These are phyloP conservation scores for Alternaria viburni DNA, from an alignment of 2,329 filamentous ascomycete species.

Conservation along the genomic window DNA sequence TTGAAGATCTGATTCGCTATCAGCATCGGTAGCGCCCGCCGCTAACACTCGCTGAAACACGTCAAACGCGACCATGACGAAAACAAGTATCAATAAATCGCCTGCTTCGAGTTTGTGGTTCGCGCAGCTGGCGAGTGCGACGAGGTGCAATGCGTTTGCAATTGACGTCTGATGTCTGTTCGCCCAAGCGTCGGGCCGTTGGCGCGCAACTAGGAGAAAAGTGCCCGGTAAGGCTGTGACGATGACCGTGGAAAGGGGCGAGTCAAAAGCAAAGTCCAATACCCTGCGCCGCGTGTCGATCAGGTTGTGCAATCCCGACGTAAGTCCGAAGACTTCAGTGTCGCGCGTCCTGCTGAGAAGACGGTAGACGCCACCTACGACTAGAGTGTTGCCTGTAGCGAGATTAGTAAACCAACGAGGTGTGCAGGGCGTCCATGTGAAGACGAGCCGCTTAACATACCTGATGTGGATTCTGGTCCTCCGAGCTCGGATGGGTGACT, in stretches of 20 bases:
- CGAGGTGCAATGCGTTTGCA: conserved; percentile 27
- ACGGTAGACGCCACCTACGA: conserved; percentile 14
- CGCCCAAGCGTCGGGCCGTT: conserved; percentile 27
- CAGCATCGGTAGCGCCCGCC: conserved; percentile 14
- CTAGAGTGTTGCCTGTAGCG: conserved; percentile 19
- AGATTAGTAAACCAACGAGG: conserved; percentile 7
- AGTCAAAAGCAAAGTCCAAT: conserved; percentile 23
- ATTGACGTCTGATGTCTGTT: conserved; percentile 27
- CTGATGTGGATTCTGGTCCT: conserved; percentile 7
- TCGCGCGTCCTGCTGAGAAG: conserved; percentile 19
- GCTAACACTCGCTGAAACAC: conserved; percentile 29
- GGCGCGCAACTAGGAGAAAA: conserved; percentile 21
- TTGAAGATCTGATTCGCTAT: conserved; percentile 22
- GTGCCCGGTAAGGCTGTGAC: conserved; percentile 26
- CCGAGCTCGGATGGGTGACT: conserved; percentile 7
- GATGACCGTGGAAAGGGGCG: conserved; percentile 26
- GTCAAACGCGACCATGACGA: conserved; percentile 44
- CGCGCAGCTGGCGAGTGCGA: conserved; percentile 31
- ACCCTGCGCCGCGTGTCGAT: conserved; percentile 19
- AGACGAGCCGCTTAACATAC: background rate
- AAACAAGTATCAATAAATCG: conserved; percentile 31
- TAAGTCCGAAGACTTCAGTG: conserved; percentile 7
- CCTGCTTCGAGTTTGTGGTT: conserved; percentile 23
- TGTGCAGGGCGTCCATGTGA: background rate
- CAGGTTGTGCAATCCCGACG: conserved; percentile 15